Percentiles rank a stretch among this genome's conserved stretches.
These are phyloP conservation scores for Thermoascus crustaceus DNA, from an alignment of 2,329 filamentous ascomycete species.

Conservation along the genomic window DNA sequence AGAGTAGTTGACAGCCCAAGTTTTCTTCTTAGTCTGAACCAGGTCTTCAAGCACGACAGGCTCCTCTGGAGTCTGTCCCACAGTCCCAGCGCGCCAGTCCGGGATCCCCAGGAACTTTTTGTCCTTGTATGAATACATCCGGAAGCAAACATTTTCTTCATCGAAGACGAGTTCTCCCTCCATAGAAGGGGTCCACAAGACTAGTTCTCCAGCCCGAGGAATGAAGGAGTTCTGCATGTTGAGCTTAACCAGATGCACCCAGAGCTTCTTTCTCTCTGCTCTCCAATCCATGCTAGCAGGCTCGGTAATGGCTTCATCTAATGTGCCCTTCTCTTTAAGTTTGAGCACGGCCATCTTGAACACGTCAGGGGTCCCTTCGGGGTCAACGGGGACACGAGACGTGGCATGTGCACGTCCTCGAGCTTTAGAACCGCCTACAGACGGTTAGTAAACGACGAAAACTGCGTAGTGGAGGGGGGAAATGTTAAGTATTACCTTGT, in stretches of 20 bases:
- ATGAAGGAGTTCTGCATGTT: slow-evolving; percentile 42
- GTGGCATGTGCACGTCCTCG: not conserved
- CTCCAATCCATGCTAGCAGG: slow-evolving; percentile 50
- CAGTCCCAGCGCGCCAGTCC: slow-evolving; percentile 49
- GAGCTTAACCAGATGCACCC: slow-evolving; percentile 34
- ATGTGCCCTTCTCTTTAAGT: slow-evolving; percentile 31
- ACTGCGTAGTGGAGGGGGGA: not conserved
- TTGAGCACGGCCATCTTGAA: slow-evolving; percentile 44
- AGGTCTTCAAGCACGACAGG: slow-evolving; percentile 40
- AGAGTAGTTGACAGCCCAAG: slow-evolving; percentile 40
- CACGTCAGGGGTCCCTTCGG: slow-evolving; percentile 48
- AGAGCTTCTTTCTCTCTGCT: slow-evolving; percentile 39
- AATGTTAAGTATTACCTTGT: not conserved
- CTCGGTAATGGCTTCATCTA: slow-evolving; percentile 44
- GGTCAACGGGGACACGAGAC: slow-evolving; percentile 28
- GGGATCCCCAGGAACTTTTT: slow-evolving; percentile 31
- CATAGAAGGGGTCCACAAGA: slow-evolving; percentile 42
- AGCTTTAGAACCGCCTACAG: slow-evolving; percentile 6
- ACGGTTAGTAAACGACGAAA: not conserved
- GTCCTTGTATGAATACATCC: slow-evolving; percentile 27
- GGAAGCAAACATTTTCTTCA: slow-evolving; percentile 16
- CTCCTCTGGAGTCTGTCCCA: slow-evolving; percentile 45
- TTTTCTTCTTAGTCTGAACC: slow-evolving; percentile 29
- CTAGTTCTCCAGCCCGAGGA: slow-evolving; percentile 49
- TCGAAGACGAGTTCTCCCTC: slow-evolving; percentile 33